A percentile compares a stretch with the other conserved stretches of the same genome.
Conservation (phyloP, 2,329 filamentous ascomycete genomes). For the Trichoderma sp. region DNA sequence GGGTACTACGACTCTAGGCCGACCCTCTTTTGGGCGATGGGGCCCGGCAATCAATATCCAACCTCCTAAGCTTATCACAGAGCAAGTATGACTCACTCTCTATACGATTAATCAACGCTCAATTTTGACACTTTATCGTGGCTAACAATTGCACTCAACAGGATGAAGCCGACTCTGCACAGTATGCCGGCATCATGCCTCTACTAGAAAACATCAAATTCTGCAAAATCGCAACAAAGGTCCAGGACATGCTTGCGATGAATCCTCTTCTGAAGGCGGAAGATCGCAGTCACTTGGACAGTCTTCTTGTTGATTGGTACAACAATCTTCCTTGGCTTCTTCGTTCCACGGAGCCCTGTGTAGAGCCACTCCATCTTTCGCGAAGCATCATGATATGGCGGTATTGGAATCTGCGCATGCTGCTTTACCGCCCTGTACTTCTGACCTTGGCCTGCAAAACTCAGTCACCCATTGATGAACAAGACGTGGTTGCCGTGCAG, state of each 20-base stretch:
- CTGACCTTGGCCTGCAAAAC: slow-evolving; percentile 62
- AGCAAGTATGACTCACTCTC: slow-evolving; percentile 41
- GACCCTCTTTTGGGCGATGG: slow-evolving; percentile 70
- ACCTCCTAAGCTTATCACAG: slow-evolving; percentile 56
- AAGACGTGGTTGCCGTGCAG: slow-evolving; percentile 70
- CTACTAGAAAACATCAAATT: slow-evolving; percentile 78
- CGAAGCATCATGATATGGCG: slow-evolving; percentile 81
- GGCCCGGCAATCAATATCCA: slow-evolving; percentile 70
- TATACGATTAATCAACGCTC: not conserved
- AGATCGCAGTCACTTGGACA: slow-evolving; percentile 69
- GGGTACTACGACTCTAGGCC: slow-evolving; percentile 71
- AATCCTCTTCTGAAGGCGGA: slow-evolving; percentile 68
- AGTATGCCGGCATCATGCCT: slow-evolving; percentile 68
- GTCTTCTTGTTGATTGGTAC: slow-evolving; percentile 73
- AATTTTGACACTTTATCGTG: not conserved
- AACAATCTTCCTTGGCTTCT: slow-evolving; percentile 69
- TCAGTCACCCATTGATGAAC: slow-evolving; percentile 55
- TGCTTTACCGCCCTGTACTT: slow-evolving; percentile 74
- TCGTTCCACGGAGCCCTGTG: slow-evolving; percentile 67
- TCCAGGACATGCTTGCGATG: slow-evolving; percentile 75
- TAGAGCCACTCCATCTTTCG: slow-evolving; percentile 70
- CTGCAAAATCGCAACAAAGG: slow-evolving; percentile 76
- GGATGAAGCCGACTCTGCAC: slow-evolving; percentile 53
- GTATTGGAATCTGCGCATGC: slow-evolving; percentile 76
- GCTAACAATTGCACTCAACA: not conserved